Evolutionary conservation across 2,329 filamentous ascomycete genomes (phyloP).

Genomic region (Venturia oleaginea): DNA sequence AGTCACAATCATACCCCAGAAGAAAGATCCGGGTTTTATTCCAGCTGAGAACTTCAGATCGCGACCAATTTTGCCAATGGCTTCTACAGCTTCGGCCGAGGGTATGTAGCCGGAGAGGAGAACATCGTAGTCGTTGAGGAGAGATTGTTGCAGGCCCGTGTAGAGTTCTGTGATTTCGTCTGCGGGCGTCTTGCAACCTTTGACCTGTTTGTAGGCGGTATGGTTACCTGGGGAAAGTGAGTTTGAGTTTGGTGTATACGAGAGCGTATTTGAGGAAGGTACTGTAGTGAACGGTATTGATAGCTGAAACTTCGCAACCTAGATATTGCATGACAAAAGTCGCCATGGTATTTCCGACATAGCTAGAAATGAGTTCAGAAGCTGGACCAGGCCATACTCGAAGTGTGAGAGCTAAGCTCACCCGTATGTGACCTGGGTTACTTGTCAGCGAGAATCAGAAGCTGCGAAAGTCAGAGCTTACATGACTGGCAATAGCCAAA

Average conservation of each 20-base stretch:
- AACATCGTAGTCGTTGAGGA: conserved; percentile 84
- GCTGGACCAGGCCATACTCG: not conserved
- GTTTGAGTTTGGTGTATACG: not conserved
- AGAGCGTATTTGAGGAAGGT: conserved; percentile 28
- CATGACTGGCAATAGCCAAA: conserved; percentile 89
- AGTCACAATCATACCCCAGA: conserved; percentile 55
- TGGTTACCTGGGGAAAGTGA: conserved; percentile 63
- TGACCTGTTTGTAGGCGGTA: conserved; percentile 82
- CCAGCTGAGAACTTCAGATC: conserved; percentile 63
- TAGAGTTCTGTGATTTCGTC: conserved; percentile 79
- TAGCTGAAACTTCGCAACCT: conserved; percentile 83
- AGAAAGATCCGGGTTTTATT: conserved; percentile 65
- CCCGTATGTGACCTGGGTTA: conserved; percentile 60
- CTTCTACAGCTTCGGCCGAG: conserved; percentile 71
- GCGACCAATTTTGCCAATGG: conserved; percentile 73
- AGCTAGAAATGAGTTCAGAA: conserved; percentile 45
- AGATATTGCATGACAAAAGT: conserved; percentile 89
- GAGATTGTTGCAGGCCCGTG: conserved; percentile 70
- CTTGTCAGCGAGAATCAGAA: conserved; percentile 14
- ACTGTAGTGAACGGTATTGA: conserved; percentile 99
- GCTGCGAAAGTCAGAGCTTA: conserved; percentile 40
- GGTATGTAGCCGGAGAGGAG: conserved; percentile 93
- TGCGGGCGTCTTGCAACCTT: conserved; percentile 72
- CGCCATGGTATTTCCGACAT: conserved; percentile 97
- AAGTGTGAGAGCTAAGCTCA: conserved; percentile 36